phyloP scores from a whole-genome alignment of 768 basidiomycete species.

The Pleurotus salmoneostramineus region DNA sequence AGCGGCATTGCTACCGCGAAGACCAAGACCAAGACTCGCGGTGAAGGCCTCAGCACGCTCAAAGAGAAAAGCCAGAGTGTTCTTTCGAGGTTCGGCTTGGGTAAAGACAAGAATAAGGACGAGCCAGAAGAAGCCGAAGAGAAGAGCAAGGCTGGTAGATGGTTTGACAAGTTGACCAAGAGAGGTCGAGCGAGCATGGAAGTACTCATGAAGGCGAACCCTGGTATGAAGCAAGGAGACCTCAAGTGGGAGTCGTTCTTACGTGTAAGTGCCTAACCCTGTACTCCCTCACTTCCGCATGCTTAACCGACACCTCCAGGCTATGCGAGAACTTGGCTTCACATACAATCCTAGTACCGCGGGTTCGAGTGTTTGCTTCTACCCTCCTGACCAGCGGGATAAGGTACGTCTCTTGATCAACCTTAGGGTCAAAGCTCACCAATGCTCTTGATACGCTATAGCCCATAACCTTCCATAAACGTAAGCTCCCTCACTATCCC shows the following conservation, averaged over 20 bases:
- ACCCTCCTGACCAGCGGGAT: constrained; percentile 57
- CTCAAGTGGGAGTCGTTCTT: constrained; percentile 83
- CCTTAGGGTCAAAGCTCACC: no score
- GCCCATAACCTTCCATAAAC: constrained; percentile 78
- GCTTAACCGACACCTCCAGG: constrained; percentile 36
- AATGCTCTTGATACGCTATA: no score
- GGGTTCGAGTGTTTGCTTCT: constrained; percentile 80
- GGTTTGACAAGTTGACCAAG: constrained; percentile 56
- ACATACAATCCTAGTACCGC: constrained; percentile 69
- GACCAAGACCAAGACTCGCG: constrained; percentile 68
- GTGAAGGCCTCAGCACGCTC: constrained; percentile 47
- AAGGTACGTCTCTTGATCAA: constrained; percentile 17
- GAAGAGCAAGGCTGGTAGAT: constrained; percentile 38
- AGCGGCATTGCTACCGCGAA: constrained; percentile 46
- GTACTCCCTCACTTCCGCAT: not conserved
- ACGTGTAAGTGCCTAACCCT: constrained; percentile 39
- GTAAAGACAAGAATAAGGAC: constrained; percentile 31
- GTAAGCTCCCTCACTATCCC: constrained; percentile 30
- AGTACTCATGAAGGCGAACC: constrained; percentile 54
- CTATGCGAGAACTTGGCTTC: constrained; percentile 81
- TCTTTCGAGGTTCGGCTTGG: constrained; percentile 43
- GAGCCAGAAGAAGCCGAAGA: constrained; percentile 33
- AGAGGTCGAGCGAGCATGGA: constrained; percentile 60
- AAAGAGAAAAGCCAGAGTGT: constrained; percentile 41
- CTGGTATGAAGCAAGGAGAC: constrained; percentile 52